A percentile compares a stretch with the other conserved stretches of the same genome.
Evolutionary conservation across 495 filamentous ascomycete genomes (phyloP).

Genomic region (Rhizodiscina lignyota): DNA sequence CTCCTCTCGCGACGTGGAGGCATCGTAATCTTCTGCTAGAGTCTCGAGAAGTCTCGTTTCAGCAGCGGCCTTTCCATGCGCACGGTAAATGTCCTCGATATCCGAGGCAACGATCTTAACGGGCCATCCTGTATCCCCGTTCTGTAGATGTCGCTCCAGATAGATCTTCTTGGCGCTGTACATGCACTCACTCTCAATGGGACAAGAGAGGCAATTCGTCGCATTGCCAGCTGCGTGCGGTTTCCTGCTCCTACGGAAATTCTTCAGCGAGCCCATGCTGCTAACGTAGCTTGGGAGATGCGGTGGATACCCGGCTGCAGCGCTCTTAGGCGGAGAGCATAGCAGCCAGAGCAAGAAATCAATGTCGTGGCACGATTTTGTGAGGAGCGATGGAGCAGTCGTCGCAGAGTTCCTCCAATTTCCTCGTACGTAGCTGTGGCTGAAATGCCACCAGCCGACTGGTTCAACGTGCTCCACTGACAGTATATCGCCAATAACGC

Average conservation of each 20-base stretch:
- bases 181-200: conserved; percentile 51
- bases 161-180: conserved; percentile 80
- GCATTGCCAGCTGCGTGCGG: conserved; percentile 53
- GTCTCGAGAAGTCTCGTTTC: conserved; percentile 28
- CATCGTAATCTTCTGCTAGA: conserved; percentile 54
- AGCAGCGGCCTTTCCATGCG: conserved; percentile 22
- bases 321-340: conserved; percentile 38
- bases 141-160: conserved; percentile 35
- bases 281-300: conserved; percentile 62
- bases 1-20: conserved; percentile 27
- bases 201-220: conserved; percentile 79
- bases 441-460: conserved; percentile 92
- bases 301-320: conserved; percentile 19
- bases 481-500: conserved; percentile 68
- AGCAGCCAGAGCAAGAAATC: conserved; percentile 84
- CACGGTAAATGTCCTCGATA: conserved; percentile 52
- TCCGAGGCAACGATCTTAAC: conserved; percentile 77
- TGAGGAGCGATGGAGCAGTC: conserved; percentile 63
- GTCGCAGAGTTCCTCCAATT: conserved; percentile 76
- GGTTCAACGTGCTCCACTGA: conserved; percentile 86
- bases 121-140: conserved; percentile 58
- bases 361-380: conserved; percentile 90
- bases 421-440: conserved; percentile 81
- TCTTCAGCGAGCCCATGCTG: conserved; percentile 54
- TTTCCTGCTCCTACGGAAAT: conserved; percentile 59